Base-by-base conservation (phyloP, 2,329 filamentous ascomycete species). In the Pseudogymnoascus sp. region DNA sequence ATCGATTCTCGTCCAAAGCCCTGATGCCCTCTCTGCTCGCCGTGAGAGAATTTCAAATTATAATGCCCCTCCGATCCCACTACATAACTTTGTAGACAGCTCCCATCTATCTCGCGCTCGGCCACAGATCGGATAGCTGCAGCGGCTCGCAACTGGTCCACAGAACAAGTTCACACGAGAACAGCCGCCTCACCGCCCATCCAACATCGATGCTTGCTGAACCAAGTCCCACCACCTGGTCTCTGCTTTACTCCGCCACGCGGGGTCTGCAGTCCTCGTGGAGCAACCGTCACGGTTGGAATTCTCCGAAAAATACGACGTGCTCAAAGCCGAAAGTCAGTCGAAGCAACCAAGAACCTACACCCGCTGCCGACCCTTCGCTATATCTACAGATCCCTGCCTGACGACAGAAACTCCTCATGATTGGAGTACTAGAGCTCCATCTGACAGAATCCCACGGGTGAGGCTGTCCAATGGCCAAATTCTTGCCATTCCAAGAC, bases 121-220 rank as follows among this genome's bases (percentile, higher is more conserved):
- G 48, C 48, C 48, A 55, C 48, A 55, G 48, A 55, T 55, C 29
- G 48, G 48, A 55, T 55, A 55, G n/a, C 48, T 55, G 48, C 48
- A 55, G 29, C 29, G n/a, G 48, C 48, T 55, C 29, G 48, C 48
- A 33, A 55, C 48, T 55, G 48, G 12, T 55, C 48, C 48, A 55
- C 48, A 17, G 27, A 33, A 33, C 48, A 55, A 55, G 48, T 55
- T 55, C 48, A 55, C 27, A 55, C 48, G n/a, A 55, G n/a, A 55
- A 55, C 27, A 55, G 29, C 48, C 48, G 48, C 48, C 48, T 55
- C 48, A 55, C 48, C 48, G 48, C 48, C 48, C 29, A 6, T 55
- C 48, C 27, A 55, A 55, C 48, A 55, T 55, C 48, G 48, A 55
- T 55, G 48, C 27, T 55, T 33, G 48, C 29, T 55, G 29, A 55